Percentiles rank a stretch among this genome's conserved stretches.
Conservation (phyloP, 2,329 filamentous ascomycete genomes). For the Aschersonia sp. region DNA sequence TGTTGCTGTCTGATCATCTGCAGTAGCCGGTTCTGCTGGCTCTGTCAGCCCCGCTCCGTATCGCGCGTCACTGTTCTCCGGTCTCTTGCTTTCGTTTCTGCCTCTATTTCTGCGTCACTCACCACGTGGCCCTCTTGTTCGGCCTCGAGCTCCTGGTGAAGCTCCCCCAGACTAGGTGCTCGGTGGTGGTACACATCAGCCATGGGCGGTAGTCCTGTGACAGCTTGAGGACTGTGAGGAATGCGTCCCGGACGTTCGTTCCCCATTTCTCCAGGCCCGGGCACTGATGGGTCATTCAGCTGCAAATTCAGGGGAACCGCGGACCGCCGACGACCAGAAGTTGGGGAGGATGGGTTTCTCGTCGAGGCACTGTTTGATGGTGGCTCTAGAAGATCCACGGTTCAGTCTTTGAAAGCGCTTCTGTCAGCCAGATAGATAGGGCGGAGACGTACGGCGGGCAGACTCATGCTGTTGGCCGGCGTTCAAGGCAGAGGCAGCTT, state of each 20-base stretch:
- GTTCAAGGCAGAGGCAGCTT: slow-evolving; percentile 65
- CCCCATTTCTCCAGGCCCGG: slow-evolving; percentile 55
- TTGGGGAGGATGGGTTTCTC: slow-evolving; percentile 25
- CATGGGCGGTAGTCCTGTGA: slow-evolving; percentile 31
- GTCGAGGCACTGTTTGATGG: too few relatives aligned
- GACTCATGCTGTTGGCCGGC: slow-evolving; percentile 57
- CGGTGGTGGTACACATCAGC: slow-evolving; percentile 49
- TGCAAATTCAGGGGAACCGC: slow-evolving; percentile 60
- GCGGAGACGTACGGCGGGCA: slow-evolving; percentile 31
- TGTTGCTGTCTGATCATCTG: slow-evolving; percentile 67
- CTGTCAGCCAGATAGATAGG: neutral
- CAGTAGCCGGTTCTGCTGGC: slow-evolving; percentile 53
- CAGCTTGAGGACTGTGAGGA: slow-evolving; percentile 26
- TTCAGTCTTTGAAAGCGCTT: neutral
- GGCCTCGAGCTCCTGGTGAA: slow-evolving; percentile 66
- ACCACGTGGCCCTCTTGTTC: slow-evolving; percentile 70
- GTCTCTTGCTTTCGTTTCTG: neutral
- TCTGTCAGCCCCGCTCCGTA: neutral
- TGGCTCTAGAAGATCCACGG: too few relatives aligned
- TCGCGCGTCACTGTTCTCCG: too few relatives aligned
- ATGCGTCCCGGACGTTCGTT: slow-evolving; percentile 22
- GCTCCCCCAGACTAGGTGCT: slow-evolving; percentile 57
- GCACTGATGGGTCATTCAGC: slow-evolving; percentile 54
- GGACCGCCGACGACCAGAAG: slow-evolving; percentile 46
- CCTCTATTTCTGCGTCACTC: slow-evolving; percentile 12